Evolutionary conservation across 768 basidiomycete species (phyloP).

Genomic region (Chalciporus sphaerocephalus): DNA sequence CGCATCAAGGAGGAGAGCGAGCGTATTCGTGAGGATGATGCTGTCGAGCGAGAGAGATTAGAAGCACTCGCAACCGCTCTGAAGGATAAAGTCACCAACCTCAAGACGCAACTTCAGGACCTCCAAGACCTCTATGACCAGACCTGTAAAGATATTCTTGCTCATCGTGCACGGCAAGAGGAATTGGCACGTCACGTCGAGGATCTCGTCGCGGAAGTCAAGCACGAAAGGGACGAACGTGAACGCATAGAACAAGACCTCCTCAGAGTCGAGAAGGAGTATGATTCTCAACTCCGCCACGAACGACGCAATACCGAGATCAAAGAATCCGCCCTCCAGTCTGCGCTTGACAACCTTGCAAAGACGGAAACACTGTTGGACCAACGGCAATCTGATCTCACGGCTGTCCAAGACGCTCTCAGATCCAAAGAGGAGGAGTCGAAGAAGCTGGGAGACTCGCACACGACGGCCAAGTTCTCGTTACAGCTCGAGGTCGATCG

Average conservation of each 20-base stretch:
- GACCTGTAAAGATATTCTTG: conserved; percentile 57
- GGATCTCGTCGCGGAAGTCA: conserved; percentile 60
- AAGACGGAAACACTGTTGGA: conserved; percentile 59
- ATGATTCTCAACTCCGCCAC: conserved; percentile 55
- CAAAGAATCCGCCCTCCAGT: conserved; percentile 65
- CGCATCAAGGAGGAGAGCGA: conserved; percentile 68
- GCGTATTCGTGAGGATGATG: conserved; percentile 65
- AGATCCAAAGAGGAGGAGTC: conserved; percentile 69
- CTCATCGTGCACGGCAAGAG: conserved; percentile 68
- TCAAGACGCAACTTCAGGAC: conserved; percentile 66
- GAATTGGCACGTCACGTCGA: conserved; percentile 73
- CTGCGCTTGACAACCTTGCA: conserved; percentile 57
- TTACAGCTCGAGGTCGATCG: conserved; percentile 88
- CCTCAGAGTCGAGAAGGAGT: conserved; percentile 53
- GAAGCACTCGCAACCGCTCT: conserved; percentile 66
- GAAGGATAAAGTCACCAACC: conserved; percentile 72
- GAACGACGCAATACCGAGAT: conserved; percentile 64
- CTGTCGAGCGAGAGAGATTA: conserved; percentile 61
- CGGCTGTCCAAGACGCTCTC: conserved; percentile 68
- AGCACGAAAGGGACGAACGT: conserved; percentile 53
- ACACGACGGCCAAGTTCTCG: conserved; percentile 77
- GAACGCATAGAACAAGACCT: conserved; percentile 53
- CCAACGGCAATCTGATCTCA: conserved; percentile 73
- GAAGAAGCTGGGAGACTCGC: conserved; percentile 77
- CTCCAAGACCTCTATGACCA: conserved; percentile 62